phyloP scores from a whole-genome alignment of 202 grass and related monocot genomes.

The Dendrocalamus latiflorus region DNA sequence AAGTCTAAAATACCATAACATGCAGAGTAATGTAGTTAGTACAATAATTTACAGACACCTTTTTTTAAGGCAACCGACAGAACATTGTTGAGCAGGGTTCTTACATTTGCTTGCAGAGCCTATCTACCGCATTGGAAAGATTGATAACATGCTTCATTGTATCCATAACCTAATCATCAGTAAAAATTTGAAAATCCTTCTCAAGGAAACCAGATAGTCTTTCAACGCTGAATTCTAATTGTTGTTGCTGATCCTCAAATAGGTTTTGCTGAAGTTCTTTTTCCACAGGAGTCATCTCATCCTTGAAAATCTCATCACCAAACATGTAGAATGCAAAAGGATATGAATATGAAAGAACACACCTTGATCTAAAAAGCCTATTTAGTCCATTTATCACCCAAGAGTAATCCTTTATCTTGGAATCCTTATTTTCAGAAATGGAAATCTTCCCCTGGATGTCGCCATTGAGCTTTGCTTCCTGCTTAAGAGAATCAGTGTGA shows the following conservation, averaged over 20 bases:
- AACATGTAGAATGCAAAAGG: slow-evolving; percentile 99
- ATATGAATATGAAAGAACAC: slow-evolving; percentile 93
- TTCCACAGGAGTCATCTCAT: slow-evolving; percentile 85
- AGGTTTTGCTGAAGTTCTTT: slow-evolving; percentile 91
- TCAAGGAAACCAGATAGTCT: slow-evolving; percentile 82
- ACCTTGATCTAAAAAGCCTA: slow-evolving; percentile 88
- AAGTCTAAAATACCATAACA: no score
- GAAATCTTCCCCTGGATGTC: slow-evolving; percentile 84
- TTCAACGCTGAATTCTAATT: slow-evolving; percentile 94
- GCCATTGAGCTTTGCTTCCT: slow-evolving; percentile 76
- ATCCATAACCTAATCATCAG: slow-evolving; percentile 69
- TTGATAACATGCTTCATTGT: slow-evolving; percentile 89
- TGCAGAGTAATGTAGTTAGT: slow-evolving; percentile 24
- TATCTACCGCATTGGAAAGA: slow-evolving; percentile 78
- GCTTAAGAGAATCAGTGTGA: slow-evolving; percentile 94
- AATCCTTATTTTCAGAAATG: slow-evolving; percentile 89
- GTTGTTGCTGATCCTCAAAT: slow-evolving; percentile 98
- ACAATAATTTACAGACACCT: background rate
- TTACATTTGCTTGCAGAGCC: slow-evolving; percentile 97
- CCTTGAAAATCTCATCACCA: slow-evolving; percentile 94
- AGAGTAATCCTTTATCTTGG: slow-evolving; percentile 93
- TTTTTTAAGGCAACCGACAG: background rate
- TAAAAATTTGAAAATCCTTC: slow-evolving; percentile 79
- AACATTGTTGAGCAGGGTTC: slow-evolving; percentile 14
- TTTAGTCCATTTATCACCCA: slow-evolving; percentile 93